These are phyloP conservation scores for Reutealis trisperma DNA, from an alignment of 345 rosid genomes.

Conservation along the genomic window DNA sequence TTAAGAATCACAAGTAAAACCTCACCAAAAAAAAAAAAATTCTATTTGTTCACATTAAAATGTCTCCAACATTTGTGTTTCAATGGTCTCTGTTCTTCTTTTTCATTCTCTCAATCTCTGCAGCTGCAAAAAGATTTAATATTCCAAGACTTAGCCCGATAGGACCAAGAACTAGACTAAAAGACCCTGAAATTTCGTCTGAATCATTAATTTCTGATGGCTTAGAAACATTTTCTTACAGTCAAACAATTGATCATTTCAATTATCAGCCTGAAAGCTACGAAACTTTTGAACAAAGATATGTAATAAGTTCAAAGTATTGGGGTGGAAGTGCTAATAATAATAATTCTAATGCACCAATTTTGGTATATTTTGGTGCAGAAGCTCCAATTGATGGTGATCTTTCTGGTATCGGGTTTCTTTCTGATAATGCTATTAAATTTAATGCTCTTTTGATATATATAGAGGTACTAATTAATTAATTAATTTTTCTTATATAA, in stretches of 20 bases:
- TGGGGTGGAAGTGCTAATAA: conserved; percentile 42
- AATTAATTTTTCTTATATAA: background rate
- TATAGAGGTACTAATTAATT: conserved; percentile 39
- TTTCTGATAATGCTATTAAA: conserved; percentile 32
- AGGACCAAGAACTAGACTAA: conserved; percentile 7
- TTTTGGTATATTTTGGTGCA: conserved; percentile 40
- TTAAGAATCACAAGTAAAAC: background rate
- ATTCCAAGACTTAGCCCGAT: conserved; percentile 42
- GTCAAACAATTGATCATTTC: conserved; percentile 55
- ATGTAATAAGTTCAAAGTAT: conserved; percentile 34
- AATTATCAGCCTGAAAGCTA: conserved; percentile 46
- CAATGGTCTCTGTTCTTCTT: background rate
- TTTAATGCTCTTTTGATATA: conserved; percentile 37
- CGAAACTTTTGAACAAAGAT: conserved; percentile 38
- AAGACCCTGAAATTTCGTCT: background rate
- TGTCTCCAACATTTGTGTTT: background rate
- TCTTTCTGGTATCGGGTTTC: conserved; percentile 17
- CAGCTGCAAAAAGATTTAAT: background rate
- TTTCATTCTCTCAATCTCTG: background rate
- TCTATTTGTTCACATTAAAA: background rate
- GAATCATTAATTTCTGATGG: conserved; percentile 14
- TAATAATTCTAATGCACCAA: too few relatives aligned
- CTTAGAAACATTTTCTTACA: conserved; percentile 34
- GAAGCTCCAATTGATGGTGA: conserved; percentile 29
- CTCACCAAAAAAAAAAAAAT: too few relatives aligned